Conservation (phyloP, 2,329 filamentous ascomycete species). For the Microascus cirrosus region DNA sequence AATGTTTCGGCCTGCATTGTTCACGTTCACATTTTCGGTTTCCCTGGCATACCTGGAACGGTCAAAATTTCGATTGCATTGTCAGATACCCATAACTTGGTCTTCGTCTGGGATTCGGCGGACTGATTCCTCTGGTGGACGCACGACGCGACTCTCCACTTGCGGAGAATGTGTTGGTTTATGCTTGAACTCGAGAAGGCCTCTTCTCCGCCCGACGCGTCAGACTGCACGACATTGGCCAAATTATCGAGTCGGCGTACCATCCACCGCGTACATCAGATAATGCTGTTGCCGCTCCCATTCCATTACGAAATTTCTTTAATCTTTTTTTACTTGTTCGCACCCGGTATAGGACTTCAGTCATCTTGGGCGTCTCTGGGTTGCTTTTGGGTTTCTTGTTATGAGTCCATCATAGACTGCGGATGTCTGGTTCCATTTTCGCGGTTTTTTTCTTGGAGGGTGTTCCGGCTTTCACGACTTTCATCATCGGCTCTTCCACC, state of each 20-base stretch:
- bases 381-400: neutral
- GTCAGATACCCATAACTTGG: constrained; percentile 5
- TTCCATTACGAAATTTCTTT: neutral
- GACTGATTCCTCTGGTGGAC: neutral
- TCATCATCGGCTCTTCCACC: constrained; percentile 4
- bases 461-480: constrained; percentile 4
- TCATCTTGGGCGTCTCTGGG: constrained; percentile 7
- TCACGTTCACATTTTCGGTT: neutral
- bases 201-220: neutral
- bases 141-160: neutral
- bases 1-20: neutral
- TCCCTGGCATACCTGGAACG: neutral
- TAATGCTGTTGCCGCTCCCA: neutral
- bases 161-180: neutral
- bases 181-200: neutral
- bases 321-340: neutral
- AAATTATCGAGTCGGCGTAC: neutral
- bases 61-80: constrained; percentile 2
- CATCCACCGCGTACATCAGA: neutral
- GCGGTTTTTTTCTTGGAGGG: constrained; percentile 1
- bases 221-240: neutral
- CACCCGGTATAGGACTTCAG: neutral
- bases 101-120: neutral
- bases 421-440: constrained; percentile 1
- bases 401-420: constrained; percentile 7